Evolutionary conservation across 2,329 filamentous ascomycete genomes (phyloP).

Genomic region (Blastomyces emzantsi): DNA sequence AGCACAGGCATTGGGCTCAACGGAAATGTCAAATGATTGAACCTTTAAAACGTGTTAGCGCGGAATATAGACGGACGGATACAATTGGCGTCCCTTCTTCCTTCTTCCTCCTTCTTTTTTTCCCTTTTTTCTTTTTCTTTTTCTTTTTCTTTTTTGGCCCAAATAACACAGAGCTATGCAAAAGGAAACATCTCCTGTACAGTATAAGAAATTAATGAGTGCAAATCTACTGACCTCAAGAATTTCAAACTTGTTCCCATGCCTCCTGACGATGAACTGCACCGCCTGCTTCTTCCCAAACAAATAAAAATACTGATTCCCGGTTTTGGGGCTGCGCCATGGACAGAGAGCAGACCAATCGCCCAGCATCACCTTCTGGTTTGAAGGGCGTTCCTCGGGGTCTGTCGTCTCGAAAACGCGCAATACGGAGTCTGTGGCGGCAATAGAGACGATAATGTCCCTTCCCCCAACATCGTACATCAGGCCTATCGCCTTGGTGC

Average conservation of each 20-base stretch:
- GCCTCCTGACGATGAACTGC: constrained; percentile 32
- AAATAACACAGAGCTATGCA: background rate
- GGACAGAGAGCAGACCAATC: constrained; percentile 43
- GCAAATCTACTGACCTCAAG: constrained; percentile 28
- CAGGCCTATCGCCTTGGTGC: constrained; percentile 40
- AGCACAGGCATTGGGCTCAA: constrained; percentile 40
- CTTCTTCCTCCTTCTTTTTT: background rate
- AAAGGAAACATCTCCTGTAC: background rate
- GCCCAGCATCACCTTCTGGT: constrained; percentile 32
- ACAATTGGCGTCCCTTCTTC: background rate
- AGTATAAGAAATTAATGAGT: background rate
- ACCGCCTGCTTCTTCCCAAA: constrained; percentile 38
- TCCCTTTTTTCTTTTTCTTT: background rate
- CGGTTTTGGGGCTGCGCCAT: constrained; percentile 35
- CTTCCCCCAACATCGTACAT: constrained; percentile 31
- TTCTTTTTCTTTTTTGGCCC: too few species aligned
- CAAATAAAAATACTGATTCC: constrained; percentile 39
- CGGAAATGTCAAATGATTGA: constrained; percentile 36
- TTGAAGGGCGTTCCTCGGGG: constrained; percentile 26
- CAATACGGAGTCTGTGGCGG: constrained; percentile 37
- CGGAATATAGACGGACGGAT: background rate
- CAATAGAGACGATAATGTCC: constrained; percentile 37
- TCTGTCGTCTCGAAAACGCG: constrained; percentile 32
- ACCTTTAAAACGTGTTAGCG: constrained; percentile 8
- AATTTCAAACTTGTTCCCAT: constrained; percentile 25